Conservation (phyloP, 75 land plant species). For the Sequoia sempervirens region DNA sequence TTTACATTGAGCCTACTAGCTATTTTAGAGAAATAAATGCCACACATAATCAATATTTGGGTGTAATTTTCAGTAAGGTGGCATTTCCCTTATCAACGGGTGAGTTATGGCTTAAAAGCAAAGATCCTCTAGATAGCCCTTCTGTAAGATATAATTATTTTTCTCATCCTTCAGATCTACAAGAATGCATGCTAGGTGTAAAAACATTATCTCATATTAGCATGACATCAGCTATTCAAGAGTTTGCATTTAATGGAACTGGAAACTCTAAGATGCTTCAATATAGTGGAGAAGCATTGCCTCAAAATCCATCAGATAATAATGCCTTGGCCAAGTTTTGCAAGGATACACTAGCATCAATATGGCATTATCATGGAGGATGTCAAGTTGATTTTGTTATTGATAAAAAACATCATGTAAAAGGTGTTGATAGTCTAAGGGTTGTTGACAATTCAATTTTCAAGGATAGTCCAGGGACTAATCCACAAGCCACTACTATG, state of each 20-base stretch:
- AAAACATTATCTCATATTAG: slow-evolving; percentile 27
- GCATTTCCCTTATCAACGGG: background rate
- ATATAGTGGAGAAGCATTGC: slow-evolving; percentile 13
- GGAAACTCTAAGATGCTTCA: background rate
- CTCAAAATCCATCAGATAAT: slow-evolving; percentile 16
- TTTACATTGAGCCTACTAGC: too few relatives aligned
- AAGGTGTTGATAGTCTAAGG: slow-evolving; percentile 12
- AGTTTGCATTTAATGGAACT: too few relatives aligned
- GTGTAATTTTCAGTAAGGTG: background rate
- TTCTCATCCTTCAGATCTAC: slow-evolving; percentile 45
- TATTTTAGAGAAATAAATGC: too few relatives aligned
- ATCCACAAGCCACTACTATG: too few relatives aligned
- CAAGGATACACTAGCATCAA: slow-evolving; percentile 37
- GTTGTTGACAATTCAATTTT: too few relatives aligned
- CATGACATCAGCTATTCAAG: slow-evolving; percentile 14
- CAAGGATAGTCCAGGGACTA: background rate
- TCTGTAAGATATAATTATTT: background rate
- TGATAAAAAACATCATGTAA: slow-evolving; percentile 27
- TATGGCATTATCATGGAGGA: slow-evolving; percentile 75
- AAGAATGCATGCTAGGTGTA: slow-evolving; percentile 53
- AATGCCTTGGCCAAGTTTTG: slow-evolving; percentile 12
- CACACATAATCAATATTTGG: background rate
- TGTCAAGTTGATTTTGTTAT: slow-evolving; percentile 42
- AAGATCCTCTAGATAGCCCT: background rate
- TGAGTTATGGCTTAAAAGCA: background rate